These are phyloP conservation scores for Boletus fagicola DNA, from an alignment of 768 basidiomycete species.

Conservation along the genomic window DNA sequence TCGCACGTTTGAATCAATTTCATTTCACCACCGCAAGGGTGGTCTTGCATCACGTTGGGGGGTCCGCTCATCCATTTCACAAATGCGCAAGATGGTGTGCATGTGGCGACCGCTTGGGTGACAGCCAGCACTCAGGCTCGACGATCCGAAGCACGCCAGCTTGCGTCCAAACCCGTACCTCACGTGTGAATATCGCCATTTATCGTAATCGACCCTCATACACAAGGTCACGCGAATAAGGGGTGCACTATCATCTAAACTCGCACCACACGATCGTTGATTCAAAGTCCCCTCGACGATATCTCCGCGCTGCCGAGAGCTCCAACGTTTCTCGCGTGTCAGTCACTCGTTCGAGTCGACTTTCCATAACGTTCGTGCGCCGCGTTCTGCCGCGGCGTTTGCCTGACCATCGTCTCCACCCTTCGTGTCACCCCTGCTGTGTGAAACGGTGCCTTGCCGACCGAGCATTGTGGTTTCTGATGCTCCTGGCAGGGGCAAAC, in stretches of 20 bases:
- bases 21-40: not conserved
- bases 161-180: no score
- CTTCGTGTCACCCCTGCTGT: not conserved
- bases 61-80: no score
- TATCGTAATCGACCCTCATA: not conserved
- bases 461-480: not conserved
- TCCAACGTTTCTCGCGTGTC: not conserved
- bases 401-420: not conserved
- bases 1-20: not conserved
- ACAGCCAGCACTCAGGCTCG: no score
- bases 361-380: not conserved
- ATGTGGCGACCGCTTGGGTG: not conserved
- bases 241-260: not conserved
- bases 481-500: slow-evolving; percentile 7
- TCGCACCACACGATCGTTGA: not conserved
- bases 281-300: no score
- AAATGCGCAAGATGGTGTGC: not conserved
- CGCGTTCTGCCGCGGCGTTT: slow-evolving; percentile 8
- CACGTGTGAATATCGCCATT: no score
- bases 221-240: not conserved
- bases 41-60: not conserved
- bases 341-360: no score
- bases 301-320: not conserved
- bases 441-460: slow-evolving; percentile 13
- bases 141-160: no score